These are phyloP conservation scores for Boletellus deceptivus DNA, from an alignment of 1,284 basidiomycete species.

Conservation along the genomic window DNA sequence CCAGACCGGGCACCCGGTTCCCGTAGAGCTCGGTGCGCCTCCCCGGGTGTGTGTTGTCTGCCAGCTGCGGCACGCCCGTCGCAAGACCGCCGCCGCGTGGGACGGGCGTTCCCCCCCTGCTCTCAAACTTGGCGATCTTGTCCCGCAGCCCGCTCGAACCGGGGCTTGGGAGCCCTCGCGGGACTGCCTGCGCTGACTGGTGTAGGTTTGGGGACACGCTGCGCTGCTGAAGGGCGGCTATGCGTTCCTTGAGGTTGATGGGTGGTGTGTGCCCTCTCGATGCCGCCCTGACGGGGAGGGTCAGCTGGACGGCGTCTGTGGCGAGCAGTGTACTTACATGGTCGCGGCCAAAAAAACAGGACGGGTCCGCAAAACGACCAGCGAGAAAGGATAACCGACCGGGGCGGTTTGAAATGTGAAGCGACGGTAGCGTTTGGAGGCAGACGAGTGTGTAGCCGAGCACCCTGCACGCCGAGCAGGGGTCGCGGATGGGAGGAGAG, in stretches of 20 bases:
- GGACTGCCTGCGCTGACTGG: constrained; percentile 34
- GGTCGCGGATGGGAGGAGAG: not conserved
- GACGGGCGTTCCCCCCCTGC: constrained; percentile 68
- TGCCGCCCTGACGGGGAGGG: constrained; percentile 18
- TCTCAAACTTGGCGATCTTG: constrained; percentile 75
- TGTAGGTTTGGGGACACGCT: constrained; percentile 38
- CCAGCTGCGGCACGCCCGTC: constrained; percentile 56
- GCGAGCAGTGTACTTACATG: constrained; percentile 21
- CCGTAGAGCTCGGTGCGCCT: constrained; percentile 67
- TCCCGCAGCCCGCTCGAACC: constrained; percentile 51
- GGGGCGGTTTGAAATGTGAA: constrained; percentile 13
- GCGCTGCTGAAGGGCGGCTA: constrained; percentile 69
- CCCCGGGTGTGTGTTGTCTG: constrained; percentile 44
- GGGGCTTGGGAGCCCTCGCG: constrained; percentile 23
- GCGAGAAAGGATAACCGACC: constrained; percentile 18
- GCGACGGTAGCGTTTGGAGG: constrained; percentile 6
- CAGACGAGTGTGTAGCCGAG: constrained; percentile 9
- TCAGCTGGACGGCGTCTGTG: constrained; percentile 12
- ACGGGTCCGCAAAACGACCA: constrained; percentile 18
- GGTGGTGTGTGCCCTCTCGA: constrained; percentile 45
- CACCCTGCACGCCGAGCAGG: constrained; percentile 16
- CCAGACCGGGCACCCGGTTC: constrained; percentile 58
- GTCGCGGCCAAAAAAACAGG: constrained; percentile 4
- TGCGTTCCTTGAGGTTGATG: constrained; percentile 70
- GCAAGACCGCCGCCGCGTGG: constrained; percentile 74